Evolutionary conservation across 2,329 filamentous ascomycete species (phyloP).

Genomic region (Colletotrichum sublineola): DNA sequence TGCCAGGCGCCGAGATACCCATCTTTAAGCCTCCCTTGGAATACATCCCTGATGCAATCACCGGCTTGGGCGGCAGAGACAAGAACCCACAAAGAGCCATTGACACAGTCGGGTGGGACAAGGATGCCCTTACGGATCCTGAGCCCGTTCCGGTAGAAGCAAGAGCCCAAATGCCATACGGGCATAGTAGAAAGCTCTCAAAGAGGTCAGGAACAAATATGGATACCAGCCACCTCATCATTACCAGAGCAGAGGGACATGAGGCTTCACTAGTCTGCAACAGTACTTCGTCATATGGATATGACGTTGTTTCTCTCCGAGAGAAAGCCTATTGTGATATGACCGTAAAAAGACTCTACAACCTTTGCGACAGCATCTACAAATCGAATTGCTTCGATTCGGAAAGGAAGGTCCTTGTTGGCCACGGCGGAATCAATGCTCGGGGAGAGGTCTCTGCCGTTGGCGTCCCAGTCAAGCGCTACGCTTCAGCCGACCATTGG

Average conservation of each 20-base stretch:
- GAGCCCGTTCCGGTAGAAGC: background rate
- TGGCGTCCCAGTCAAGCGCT: background rate
- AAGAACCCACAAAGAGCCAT: constrained; percentile 40
- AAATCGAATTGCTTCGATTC: constrained; percentile 18
- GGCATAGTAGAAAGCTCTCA: background rate
- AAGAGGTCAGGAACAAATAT: constrained; percentile 21
- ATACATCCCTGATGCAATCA: constrained; percentile 41
- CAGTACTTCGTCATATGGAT: constrained; percentile 47
- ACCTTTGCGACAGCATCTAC: constrained; percentile 44
- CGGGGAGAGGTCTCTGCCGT: background rate
- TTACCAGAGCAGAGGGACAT: constrained; percentile 46
- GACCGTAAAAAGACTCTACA: constrained; percentile 46
- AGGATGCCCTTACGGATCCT: constrained; percentile 11
- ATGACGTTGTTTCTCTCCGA: constrained; percentile 49
- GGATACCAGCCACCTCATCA: constrained; percentile 41
- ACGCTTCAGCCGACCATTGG: constrained; percentile 15
- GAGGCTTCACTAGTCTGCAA: constrained; percentile 50
- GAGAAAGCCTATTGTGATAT: constrained; percentile 53
- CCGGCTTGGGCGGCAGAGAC: constrained; percentile 33
- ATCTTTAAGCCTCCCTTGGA: constrained; percentile 47
- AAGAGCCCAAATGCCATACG: no score
- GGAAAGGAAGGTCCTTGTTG: constrained; percentile 8
- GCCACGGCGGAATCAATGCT: constrained; percentile 8
- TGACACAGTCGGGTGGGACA: constrained; percentile 40
- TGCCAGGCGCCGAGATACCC: constrained; percentile 44